phyloP scores from a whole-genome alignment of 306 rosid genomes.

The Fragaria nilgerrensis region DNA sequence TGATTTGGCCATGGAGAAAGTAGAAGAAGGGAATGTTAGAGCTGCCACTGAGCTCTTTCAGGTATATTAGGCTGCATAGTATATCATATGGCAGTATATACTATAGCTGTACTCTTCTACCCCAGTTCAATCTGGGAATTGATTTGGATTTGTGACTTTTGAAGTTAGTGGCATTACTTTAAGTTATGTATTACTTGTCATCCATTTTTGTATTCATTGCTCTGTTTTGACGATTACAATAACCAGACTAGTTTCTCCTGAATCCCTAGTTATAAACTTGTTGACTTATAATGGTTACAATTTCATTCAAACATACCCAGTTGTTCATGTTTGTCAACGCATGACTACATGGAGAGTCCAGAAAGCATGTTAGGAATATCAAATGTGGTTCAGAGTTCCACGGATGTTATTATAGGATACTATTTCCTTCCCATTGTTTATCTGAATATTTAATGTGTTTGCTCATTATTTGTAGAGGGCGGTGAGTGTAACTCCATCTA shows the following conservation, averaged over 20 bases:
- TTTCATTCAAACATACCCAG: background rate
- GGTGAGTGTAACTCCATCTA: constrained; percentile 67
- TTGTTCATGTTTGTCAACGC: background rate
- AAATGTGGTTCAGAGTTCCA: background rate
- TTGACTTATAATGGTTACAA: background rate
- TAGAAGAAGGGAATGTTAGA: constrained; percentile 66
- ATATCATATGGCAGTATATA: background rate
- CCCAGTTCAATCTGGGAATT: background rate
- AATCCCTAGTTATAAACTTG: background rate
- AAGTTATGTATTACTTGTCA: background rate
- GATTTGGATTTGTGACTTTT: background rate
- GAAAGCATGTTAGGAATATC: background rate
- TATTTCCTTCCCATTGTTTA: background rate
- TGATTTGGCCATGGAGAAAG: constrained; percentile 72
- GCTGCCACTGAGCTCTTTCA: constrained; percentile 84
- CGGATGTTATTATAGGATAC: background rate
- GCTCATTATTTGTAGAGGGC: constrained; percentile 56
- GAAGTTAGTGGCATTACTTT: background rate
- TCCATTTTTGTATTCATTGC: background rate
- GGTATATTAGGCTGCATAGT: constrained; percentile 34
- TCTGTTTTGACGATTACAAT: background rate
- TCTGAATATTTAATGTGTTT: constrained; percentile 14
- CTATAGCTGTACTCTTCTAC: background rate
- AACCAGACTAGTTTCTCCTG: background rate
- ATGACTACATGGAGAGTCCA: background rate